Evolutionary conservation across 2,329 filamentous ascomycete genomes (phyloP), one percentile per base, ranked within the genome.

Genomic region (Dactylellina sp.): DNA sequence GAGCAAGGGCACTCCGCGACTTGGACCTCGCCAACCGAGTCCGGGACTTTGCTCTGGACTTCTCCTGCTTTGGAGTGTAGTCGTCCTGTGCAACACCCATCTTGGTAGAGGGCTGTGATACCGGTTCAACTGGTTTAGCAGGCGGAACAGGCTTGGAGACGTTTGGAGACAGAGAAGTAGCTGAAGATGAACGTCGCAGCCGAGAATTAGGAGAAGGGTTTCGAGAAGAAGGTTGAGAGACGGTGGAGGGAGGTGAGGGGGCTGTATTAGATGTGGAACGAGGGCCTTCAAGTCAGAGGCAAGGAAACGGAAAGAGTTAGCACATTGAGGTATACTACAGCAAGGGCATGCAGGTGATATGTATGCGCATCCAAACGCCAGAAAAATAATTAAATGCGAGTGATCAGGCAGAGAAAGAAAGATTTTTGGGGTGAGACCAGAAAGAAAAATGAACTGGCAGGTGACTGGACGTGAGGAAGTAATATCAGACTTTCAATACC

Each of bases 31-130:
- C 70, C 18, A 65, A 47, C 42, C 70, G 37, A 57, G 70, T 64
- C 18, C 70, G 60, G 47, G 70, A 74, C 55, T 74, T 74, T 37
- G 70, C 70, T 18, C 70, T 63, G 40, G 56, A 64, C 55, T 60
- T 70, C 44, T 74, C 66, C 44, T 64, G 61, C 61, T 74, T 74
- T n/a, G 61, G 40, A 47, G 32, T 72, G 40, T 47, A 66, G 40
- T 74, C 70, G 35, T 74, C 70, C 63, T 68, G 70, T 66, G 70
- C 70, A 25, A 74, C 70, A 74, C 70, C 70, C 70, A 74, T 74
- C 70, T 74, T 74, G 61, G 61, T 53, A 44, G 60, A 35, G 28
- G 53, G 24, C 28, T 56, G 66, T 53, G 44, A 40, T 61, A 42
- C 52, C 61, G 55, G 55, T 44, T 65, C 70, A 61, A 52, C 70